Conservation (phyloP, 495 filamentous ascomycete species). For the Tuber calosporum region DNA sequence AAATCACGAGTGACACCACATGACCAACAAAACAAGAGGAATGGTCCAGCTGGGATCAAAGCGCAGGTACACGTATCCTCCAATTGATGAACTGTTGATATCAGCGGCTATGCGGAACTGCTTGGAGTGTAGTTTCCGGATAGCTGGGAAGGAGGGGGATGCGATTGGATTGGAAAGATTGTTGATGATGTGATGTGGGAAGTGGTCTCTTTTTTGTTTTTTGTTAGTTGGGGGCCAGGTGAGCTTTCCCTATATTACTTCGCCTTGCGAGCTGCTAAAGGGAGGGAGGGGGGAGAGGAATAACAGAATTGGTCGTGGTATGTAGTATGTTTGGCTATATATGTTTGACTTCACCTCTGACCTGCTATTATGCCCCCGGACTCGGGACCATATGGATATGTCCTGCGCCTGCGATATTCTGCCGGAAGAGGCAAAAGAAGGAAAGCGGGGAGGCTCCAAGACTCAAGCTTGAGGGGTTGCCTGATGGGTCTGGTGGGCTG, state of each 20-base stretch:
- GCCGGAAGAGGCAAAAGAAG: background rate
- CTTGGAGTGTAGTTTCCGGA: background rate
- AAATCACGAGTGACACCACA: background rate
- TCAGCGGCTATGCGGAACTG: background rate
- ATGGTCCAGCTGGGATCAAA: background rate
- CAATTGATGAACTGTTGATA: background rate
- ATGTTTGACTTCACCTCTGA: background rate
- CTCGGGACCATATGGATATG: background rate
- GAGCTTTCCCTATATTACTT: background rate
- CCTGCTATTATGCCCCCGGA: background rate
- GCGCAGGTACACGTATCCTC: background rate
- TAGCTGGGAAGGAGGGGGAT: background rate
- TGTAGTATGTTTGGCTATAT: background rate
- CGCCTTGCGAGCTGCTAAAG: background rate
- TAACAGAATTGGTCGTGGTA: background rate
- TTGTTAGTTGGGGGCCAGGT: background rate
- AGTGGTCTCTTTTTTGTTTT: background rate
- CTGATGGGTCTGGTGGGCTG: background rate
- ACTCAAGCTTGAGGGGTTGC: background rate
- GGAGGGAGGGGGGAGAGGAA: background rate
- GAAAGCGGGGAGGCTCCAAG: background rate
- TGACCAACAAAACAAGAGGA: background rate
- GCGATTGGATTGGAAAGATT: background rate
- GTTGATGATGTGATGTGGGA: background rate
- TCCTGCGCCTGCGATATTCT: background rate